Evolutionary conservation across 208 protist genomes (phyloP), one percentile per base, ranked within the genome.

Genomic region (Leishmania martiniquensis): DNA sequence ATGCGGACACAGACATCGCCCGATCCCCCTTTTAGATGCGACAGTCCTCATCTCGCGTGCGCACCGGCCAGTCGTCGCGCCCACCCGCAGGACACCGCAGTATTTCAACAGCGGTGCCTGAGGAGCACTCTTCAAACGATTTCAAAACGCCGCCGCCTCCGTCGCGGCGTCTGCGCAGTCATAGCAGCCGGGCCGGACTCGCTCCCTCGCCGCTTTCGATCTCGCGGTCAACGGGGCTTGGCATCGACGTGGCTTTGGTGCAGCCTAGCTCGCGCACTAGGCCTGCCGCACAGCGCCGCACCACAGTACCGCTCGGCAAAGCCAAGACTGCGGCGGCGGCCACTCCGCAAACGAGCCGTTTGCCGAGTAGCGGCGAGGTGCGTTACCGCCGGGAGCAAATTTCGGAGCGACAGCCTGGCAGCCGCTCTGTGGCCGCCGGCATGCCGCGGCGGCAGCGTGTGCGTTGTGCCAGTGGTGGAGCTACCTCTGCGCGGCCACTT

Each of bases 251-350:
- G 1, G 59, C 45, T 3, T 32, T 57, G 2, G 68, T 25, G 44
- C 77, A 76, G 65, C 52, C 39, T 3, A 68, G 72, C 22, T 62
- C 57, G 7, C 81, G 72, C 42, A 81, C 65, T 17, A 75, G 62
- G 51, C 22, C 59, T 12, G 55, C 42, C 6, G 39, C 68, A 15
- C 76, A 80, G 66, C 67, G 68, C 32, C n/a, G n/a, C 44, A 71
- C 66, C 10, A 20, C 25, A 13, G 6, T 71, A n/a, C 34, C 66
- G 42, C 25, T 71, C 12, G 22, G 66, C 66, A 47, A 37, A 13
- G 10, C 66, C 1, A 71, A 44, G 22, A n/a, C 66, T 52, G 44
- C 0, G 20, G 44, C 42, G 22, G 15, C 7, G 29, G 25, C 44
- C 25, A 13, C 45, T 1, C 57, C 59, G 45, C 37, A 59, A 52